phyloP scores from a whole-genome alignment of 306 rosid genomes.

The Gynostemma pentaphyllum region DNA sequence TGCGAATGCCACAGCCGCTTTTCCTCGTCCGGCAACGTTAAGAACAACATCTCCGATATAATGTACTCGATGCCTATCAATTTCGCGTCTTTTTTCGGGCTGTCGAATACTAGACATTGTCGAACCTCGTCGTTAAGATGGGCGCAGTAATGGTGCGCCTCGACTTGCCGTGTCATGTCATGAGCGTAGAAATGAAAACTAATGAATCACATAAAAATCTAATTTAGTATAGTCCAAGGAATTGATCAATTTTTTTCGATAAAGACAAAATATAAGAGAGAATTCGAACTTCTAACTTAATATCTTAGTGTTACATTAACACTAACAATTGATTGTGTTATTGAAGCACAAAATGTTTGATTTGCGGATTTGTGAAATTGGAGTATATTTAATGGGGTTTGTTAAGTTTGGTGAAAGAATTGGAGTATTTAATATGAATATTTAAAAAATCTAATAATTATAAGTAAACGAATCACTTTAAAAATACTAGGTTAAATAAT shows the following conservation, averaged over 20 bases:
- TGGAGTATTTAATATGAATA: too few species aligned
- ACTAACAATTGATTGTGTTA: too few species aligned
- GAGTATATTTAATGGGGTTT: too few species aligned
- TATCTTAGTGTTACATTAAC: too few species aligned
- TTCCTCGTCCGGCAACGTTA: conserved; percentile 66
- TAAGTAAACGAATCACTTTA: too few species aligned
- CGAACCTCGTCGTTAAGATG: conserved; percentile 76
- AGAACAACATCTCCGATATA: conserved; percentile 38
- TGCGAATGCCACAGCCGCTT: conserved; percentile 77
- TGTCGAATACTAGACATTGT: conserved; percentile 65
- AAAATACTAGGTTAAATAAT: too few species aligned
- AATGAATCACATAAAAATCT: background rate
- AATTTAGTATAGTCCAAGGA: background rate
- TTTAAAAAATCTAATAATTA: too few species aligned
- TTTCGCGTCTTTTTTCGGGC: conserved; percentile 17
- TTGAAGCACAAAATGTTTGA: too few species aligned
- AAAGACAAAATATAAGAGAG: too few species aligned
- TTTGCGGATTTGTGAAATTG: too few species aligned
- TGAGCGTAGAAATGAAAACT: conserved; percentile 63
- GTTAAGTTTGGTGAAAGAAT: too few species aligned
- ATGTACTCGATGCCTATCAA: conserved; percentile 68
- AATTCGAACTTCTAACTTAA: too few species aligned
- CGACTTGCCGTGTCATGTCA: conserved; percentile 79
- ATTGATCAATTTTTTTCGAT: background rate
- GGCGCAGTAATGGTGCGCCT: conserved; percentile 77